Evolutionary conservation across 257 asterid species (phyloP).

Genomic region (Henckelia pumila): DNA sequence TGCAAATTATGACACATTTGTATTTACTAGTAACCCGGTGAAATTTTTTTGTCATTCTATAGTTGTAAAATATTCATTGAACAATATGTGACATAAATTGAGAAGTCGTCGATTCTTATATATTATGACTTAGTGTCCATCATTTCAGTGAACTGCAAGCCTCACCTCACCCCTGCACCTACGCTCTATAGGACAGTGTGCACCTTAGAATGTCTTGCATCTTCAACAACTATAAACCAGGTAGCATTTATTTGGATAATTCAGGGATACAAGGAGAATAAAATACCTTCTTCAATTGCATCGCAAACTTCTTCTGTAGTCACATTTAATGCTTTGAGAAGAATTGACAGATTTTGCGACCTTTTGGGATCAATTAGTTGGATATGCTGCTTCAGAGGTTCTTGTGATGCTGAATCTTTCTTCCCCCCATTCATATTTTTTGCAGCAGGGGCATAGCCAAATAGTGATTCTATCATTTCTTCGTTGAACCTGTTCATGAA

Average conservation of each 20-base stretch:
- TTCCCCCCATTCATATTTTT: conserved; percentile 43
- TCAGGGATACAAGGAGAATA: conserved; percentile 20
- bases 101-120: background rate
- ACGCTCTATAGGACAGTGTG: background rate
- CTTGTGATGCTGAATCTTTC: conserved; percentile 44
- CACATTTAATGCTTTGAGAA: conserved; percentile 89
- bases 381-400: conserved; percentile 40
- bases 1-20: background rate
- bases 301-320: conserved; percentile 89
- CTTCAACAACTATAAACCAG: background rate
- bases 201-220: background rate
- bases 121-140: background rate
- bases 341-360: conserved; percentile 84
- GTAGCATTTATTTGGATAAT: conserved; percentile 10
- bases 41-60: too few relatives aligned
- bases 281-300: conserved; percentile 90
- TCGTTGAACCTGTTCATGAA: conserved; percentile 71
- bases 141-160: background rate
- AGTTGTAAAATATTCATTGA: background rate
- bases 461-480: conserved; percentile 86
- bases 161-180: background rate
- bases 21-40: background rate
- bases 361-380: conserved; percentile 83
- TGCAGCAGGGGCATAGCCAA: conserved; percentile 58
- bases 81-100: background rate